phyloP scores from a whole-genome alignment of 352 stramenopile genomes.

The Blastocystis sp. region DNA sequence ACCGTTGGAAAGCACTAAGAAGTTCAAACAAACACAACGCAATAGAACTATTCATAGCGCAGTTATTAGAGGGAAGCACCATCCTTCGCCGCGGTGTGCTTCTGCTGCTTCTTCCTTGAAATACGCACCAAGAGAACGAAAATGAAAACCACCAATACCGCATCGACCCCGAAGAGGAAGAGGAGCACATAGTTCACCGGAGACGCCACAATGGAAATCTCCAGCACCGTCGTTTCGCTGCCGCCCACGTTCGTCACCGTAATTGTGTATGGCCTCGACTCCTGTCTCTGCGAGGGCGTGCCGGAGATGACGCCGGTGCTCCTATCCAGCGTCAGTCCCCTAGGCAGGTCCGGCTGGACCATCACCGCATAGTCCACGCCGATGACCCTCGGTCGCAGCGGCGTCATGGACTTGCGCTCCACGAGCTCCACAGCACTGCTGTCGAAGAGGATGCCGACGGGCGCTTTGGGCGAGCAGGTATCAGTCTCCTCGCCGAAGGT shows the following conservation, averaged over 20 bases:
- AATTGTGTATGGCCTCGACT: constrained; percentile 18
- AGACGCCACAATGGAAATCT: neutral
- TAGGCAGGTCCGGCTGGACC: constrained; percentile 4
- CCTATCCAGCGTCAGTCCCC: constrained; percentile 22
- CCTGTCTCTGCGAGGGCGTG: neutral
- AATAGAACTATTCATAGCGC: neutral
- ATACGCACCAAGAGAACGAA: too few relatives aligned
- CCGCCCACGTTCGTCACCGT: constrained; percentile 30
- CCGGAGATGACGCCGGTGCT: constrained; percentile 34
- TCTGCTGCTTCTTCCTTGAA: too few relatives aligned
- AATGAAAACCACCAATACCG: too few relatives aligned
- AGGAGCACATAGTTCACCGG: neutral
- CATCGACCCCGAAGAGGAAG: too few relatives aligned
- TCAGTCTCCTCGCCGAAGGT: neutral
- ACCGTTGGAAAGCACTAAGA: too few relatives aligned
- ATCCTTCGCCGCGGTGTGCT: too few relatives aligned
- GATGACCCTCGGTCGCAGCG: neutral
- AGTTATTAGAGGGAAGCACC: too few relatives aligned
- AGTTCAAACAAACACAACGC: constrained; percentile 29
- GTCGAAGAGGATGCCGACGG: neutral
- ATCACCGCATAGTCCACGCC: neutral
- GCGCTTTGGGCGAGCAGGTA: neutral
- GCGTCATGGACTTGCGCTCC: neutral
- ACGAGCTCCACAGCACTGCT: neutral
- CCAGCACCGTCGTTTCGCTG: neutral